Evolutionary conservation across 2,329 filamentous ascomycete species (phyloP), one percentile per base, ranked within the genome.

Genomic region (Pestalotiopsis sp.): DNA sequence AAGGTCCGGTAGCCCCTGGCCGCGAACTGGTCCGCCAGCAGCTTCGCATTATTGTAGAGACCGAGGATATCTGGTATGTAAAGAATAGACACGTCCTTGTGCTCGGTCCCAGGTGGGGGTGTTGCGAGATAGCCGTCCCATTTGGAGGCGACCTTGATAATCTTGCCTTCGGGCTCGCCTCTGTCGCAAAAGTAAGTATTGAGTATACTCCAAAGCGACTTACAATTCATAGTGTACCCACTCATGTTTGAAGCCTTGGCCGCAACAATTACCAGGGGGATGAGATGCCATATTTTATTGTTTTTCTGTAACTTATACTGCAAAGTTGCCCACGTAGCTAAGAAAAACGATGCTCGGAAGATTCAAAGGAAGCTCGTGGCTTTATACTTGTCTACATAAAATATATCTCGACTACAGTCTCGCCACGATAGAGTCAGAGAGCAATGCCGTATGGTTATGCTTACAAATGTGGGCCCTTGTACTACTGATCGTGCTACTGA

Each of bases 1-100:
- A 65, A 20, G 23, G n/a, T 25, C 12, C 6, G 41, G n/a, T 65
- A 65, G 20, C 62, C 62, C 36, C 6, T 52, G 4, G 40, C 62
- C 14, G 62, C 62, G 5, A 65, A 52, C 40, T 52, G 62, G n/a
- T 65, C 62, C 7, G 62, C 62, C 23, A 65, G 23, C n/a, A 65
- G 23, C 41, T 65, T 31, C 7, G 20, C n/a, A 5, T 65, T 65
- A 11, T 45, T 45, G 13, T 52, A 65, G 36, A 65, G 13, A 6
- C 62, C 62, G 5, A 65, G 62, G n/a, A 65, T 52, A n/a, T 65
- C 62, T 13, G 62, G 41, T 14, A 65, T 9, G 20, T 25, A 65
- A 4, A 65, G 62, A 12, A 65, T 9, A 27, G 23, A 3, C 13
- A 14, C 14, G 20, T 65, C 23, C 23, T 65, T 45, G 62, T 25